These are phyloP conservation scores for Crithidia acanthocephali DNA, from an alignment of 208 protist species.

Conservation along the genomic window DNA sequence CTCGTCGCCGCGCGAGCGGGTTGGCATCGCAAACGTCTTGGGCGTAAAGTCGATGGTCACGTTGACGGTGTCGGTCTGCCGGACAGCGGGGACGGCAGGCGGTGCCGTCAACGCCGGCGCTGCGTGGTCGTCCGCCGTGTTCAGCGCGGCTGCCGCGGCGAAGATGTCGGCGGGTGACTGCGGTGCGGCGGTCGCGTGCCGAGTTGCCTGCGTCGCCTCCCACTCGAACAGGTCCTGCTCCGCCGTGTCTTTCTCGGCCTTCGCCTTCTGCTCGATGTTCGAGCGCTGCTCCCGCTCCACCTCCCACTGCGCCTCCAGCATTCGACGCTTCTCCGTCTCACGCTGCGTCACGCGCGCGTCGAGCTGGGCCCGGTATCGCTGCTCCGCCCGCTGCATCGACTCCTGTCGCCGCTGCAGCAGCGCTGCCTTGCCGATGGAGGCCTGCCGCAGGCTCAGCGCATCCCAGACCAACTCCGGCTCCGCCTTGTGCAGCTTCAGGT, in stretches of 20 bases:
- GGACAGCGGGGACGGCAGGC: constrained; percentile 42
- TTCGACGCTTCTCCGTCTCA: constrained; percentile 81
- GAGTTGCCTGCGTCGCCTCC: constrained; percentile 35
- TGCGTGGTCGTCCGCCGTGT: not conserved
- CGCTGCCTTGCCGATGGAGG: constrained; percentile 37
- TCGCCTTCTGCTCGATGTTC: constrained; percentile 75
- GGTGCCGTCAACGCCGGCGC: not conserved
- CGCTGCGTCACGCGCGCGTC: constrained; percentile 65
- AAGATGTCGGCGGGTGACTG: constrained; percentile 34
- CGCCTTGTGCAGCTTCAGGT: constrained; percentile 70
- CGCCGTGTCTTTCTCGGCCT: constrained; percentile 64
- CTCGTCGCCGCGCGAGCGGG: constrained; percentile 88
- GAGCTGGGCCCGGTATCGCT: constrained; percentile 78
- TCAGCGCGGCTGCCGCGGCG: not conserved
- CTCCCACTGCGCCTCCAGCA: constrained; percentile 91
- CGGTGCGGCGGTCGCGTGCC: not conserved
- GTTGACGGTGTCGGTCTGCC: constrained; percentile 75
- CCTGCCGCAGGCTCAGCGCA: constrained; percentile 50
- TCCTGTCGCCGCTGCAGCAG: constrained; percentile 68
- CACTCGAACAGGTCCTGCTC: constrained; percentile 80
- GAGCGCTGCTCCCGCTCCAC: constrained; percentile 83
- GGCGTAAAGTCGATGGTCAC: constrained; percentile 90
- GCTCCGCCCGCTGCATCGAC: constrained; percentile 67
- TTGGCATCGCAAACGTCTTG: constrained; percentile 76
- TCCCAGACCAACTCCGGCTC: constrained; percentile 56